Evolutionary conservation across 2,329 filamentous ascomycete species (phyloP).

Genomic region (Aspergillus niger): DNA sequence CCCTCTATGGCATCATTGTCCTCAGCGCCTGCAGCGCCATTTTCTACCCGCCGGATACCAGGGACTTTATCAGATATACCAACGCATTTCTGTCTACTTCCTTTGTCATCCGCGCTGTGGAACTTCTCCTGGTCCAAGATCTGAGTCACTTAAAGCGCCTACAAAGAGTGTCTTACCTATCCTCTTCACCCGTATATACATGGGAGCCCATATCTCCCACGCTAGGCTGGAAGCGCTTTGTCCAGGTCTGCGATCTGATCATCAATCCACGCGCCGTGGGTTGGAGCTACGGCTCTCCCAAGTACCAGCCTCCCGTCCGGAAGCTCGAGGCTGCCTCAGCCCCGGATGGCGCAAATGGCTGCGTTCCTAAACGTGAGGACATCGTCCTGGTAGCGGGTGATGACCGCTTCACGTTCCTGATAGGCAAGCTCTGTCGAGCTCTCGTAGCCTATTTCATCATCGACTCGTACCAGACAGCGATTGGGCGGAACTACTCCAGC

Average conservation of each 20-base stretch:
- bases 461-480: constrained; percentile 15
- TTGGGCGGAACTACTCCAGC: constrained; percentile 10
- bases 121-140: constrained; percentile 16
- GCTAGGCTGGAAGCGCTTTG: constrained; percentile 9
- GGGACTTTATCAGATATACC: constrained; percentile 15
- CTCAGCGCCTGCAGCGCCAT: constrained; percentile 13
- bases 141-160: constrained; percentile 12
- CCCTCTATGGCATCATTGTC: constrained; percentile 7
- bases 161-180: constrained; percentile 1
- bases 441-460: constrained; percentile 13
- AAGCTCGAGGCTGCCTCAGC: background rate
- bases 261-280: constrained; percentile 22
- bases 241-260: constrained; percentile 14
- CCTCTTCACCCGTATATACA: constrained; percentile 11
- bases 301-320: constrained; percentile 13
- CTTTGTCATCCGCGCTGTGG: constrained; percentile 18
- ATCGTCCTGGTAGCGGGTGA: background rate
- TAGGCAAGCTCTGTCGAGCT: background rate
- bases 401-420: constrained; percentile 8
- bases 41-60: constrained; percentile 13
- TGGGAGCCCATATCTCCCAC: constrained; percentile 15
- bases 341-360: background rate
- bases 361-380: background rate
- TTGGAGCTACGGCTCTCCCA: constrained; percentile 17
- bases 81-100: constrained; percentile 20